phyloP scores from a whole-genome alignment of 2,329 filamentous ascomycete species.

The Fusarium acutatum region DNA sequence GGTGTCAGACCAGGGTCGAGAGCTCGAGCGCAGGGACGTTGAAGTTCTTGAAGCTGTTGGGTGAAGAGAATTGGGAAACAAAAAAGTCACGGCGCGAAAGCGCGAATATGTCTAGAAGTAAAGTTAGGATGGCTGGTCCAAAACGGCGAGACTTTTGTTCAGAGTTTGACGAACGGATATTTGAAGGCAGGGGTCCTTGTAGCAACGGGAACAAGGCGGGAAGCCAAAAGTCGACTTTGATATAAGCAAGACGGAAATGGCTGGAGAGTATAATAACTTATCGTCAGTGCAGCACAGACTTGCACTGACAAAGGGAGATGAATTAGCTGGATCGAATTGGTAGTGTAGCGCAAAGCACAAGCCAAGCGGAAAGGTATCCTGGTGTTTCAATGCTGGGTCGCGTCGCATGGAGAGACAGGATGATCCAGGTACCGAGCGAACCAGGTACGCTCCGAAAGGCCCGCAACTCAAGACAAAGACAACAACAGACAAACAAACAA shows the following conservation, averaged over 20 bases:
- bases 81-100: conserved; percentile 3
- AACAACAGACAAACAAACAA: neutral
- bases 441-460: conserved; percentile 32
- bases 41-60: neutral
- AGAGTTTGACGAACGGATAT: conserved; percentile 18
- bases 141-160: neutral
- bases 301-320: conserved; percentile 21
- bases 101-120: conserved; percentile 25
- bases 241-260: conserved; percentile 9
- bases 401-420: conserved; percentile 34
- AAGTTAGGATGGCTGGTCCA: conserved; percentile 14
- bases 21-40: conserved; percentile 16
- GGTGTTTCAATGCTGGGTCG: conserved; percentile 37
- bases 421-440: conserved; percentile 18
- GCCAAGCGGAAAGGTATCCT: conserved; percentile 33
- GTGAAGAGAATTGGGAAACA: conserved; percentile 6
- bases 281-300: conserved; percentile 36
- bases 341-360: conserved; percentile 27
- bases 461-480: conserved; percentile 7
- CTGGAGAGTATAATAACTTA: conserved; percentile 15
- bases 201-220: conserved; percentile 28
- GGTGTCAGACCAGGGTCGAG: conserved; percentile 31
- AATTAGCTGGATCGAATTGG: conserved; percentile 11
- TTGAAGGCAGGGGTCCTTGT: conserved; percentile 21
- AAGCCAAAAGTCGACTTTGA: conserved; percentile 15